These are phyloP conservation scores for Castanopsis chinensis DNA, from an alignment of 306 rosid genomes.

Conservation along the genomic window DNA sequence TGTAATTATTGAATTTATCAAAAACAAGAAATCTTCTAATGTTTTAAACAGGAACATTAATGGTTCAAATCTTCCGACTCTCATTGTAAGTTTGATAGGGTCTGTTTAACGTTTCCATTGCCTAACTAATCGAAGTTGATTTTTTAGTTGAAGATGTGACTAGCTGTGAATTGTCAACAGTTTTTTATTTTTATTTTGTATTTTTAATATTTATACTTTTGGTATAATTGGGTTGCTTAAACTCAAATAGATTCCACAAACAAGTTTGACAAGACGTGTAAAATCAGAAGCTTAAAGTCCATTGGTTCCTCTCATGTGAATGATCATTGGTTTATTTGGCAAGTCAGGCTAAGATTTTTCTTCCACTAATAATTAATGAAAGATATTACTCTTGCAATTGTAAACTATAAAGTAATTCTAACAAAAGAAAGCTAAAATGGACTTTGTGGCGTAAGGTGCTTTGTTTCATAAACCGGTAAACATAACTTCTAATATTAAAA, in stretches of 20 bases:
- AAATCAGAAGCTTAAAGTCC: background rate
- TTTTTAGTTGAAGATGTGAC: background rate
- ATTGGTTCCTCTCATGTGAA: background rate
- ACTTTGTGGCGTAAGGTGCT: background rate
- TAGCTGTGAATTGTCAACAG: background rate
- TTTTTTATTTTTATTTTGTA: background rate
- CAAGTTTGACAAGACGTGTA: background rate
- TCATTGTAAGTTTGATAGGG: background rate
- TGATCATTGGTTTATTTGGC: background rate
- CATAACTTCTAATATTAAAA: too few relatives aligned
- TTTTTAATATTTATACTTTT: too few relatives aligned
- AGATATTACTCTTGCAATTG: background rate
- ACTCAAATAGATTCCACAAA: background rate
- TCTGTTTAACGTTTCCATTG: background rate
- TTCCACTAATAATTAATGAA: background rate
- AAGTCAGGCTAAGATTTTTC: background rate
- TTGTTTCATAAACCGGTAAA: too few relatives aligned
- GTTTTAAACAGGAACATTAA: too few relatives aligned
- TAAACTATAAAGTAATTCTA: background rate
- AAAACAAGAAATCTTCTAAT: too few relatives aligned
- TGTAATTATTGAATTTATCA: too few relatives aligned
- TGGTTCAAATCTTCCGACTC: too few relatives aligned
- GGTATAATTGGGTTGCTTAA: background rate
- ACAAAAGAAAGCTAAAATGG: background rate
- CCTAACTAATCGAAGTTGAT: background rate